These are phyloP conservation scores for Oryza coarctata DNA, from an alignment of 176 grass and related monocot genomes.

Conservation along the genomic window DNA sequence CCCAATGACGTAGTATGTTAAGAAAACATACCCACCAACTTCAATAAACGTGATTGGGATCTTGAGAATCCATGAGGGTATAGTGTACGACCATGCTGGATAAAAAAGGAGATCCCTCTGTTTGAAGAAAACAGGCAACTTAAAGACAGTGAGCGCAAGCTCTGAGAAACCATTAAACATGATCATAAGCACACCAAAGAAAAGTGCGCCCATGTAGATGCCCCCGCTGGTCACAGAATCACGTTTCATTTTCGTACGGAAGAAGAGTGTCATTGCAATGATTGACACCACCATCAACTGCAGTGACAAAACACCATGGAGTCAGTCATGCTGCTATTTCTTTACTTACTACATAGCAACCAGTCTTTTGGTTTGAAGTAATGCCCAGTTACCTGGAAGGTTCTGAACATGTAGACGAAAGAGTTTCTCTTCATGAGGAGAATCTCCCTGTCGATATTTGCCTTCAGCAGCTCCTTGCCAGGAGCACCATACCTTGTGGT, in stretches of 20 bases:
- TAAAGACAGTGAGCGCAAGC: slow-evolving; percentile 60
- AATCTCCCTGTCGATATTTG: slow-evolving; percentile 70
- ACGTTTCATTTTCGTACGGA: slow-evolving; percentile 79
- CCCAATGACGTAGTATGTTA: slow-evolving; percentile 86
- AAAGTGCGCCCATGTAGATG: slow-evolving; percentile 63
- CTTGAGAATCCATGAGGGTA: slow-evolving; percentile 88
- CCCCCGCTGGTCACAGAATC: slow-evolving; percentile 34
- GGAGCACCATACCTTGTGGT: slow-evolving; percentile 67
- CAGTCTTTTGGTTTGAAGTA: not conserved
- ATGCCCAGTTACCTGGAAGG: slow-evolving; percentile 50
- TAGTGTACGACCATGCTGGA: slow-evolving; percentile 85
- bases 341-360: not conserved
- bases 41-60: slow-evolving; percentile 79
- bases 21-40: slow-evolving; percentile 73
- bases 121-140: slow-evolving; percentile 92
- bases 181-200: slow-evolving; percentile 72
- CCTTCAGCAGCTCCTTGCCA: slow-evolving; percentile 69
- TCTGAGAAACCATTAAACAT: slow-evolving; percentile 91
- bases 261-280: slow-evolving; percentile 79
- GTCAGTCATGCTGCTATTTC: slow-evolving; percentile 6
- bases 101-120: slow-evolving; percentile 90
- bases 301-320: slow-evolving; percentile 19
- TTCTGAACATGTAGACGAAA: slow-evolving; percentile 88
- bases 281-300: slow-evolving; percentile 61
- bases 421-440: slow-evolving; percentile 98